A percentile compares a stretch with the other conserved stretches of the same genome.
Conservation (phyloP, 805 yeast genomes). For the Metschnikowia santaceciliae region DNA sequence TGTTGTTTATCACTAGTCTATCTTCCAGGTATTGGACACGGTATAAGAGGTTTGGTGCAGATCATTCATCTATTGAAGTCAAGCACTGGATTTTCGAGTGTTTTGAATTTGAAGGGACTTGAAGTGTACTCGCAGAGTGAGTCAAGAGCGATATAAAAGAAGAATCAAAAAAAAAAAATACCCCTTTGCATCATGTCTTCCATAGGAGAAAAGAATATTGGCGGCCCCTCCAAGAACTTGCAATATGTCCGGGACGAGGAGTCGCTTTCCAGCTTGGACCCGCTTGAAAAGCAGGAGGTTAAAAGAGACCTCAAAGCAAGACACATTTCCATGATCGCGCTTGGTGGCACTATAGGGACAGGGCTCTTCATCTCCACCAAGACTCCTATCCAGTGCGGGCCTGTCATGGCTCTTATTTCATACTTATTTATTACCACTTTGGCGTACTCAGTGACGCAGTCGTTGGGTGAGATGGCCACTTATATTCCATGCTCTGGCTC, state of each 20-base stretch:
- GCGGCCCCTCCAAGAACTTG: constrained; percentile 16
- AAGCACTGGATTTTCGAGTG: no score
- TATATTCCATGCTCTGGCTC: constrained; percentile 67
- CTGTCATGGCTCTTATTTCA: constrained; percentile 62
- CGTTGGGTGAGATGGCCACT: constrained; percentile 80
- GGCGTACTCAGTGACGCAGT: constrained; percentile 64
- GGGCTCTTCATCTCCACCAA: constrained; percentile 69
- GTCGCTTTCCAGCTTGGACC: constrained; percentile 8
- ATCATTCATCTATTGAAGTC: no score
- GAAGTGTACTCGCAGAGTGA: no score
- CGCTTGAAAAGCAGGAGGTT: constrained; percentile 34
- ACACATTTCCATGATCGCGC: constrained; percentile 70
- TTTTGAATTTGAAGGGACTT: no score
- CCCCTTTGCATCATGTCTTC: constrained; percentile 11
- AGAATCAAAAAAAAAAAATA: no score
- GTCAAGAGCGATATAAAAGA: no score
- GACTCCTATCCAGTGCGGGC: constrained; percentile 60
- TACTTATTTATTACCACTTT: constrained; percentile 63
- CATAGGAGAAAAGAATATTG: constrained; percentile 10
- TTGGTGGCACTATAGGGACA: constrained; percentile 79
- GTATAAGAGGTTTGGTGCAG: no score
- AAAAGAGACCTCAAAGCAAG: constrained; percentile 60
- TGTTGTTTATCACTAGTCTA: no score
- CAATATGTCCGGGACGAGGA: constrained; percentile 21
- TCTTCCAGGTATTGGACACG: no score